Conservation (phyloP, 306 rosid genomes). For the Rosa persica region DNA sequence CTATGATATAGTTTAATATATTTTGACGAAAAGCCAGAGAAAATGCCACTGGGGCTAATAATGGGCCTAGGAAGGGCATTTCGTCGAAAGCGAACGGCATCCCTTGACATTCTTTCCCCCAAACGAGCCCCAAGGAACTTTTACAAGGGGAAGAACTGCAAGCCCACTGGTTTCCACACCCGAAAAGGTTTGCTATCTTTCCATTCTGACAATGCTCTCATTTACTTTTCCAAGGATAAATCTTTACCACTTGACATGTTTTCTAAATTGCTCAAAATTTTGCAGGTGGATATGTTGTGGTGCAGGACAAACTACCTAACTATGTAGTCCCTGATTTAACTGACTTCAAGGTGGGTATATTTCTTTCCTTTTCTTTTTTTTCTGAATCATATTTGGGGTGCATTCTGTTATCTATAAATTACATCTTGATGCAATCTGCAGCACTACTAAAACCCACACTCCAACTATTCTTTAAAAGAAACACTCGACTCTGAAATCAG, state of each 20-base stretch:
- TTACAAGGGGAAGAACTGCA: conserved; percentile 89
- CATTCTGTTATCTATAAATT: not conserved
- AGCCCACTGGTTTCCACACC: conserved; percentile 86
- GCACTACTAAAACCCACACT: not conserved
- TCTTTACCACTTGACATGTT: not conserved
- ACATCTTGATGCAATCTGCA: not conserved
- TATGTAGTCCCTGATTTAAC: conserved; percentile 43
- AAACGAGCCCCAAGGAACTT: conserved; percentile 79
- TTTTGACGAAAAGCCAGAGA: not conserved
- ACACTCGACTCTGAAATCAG: not conserved
- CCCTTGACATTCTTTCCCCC: conserved; percentile 65
- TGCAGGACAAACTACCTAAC: conserved; percentile 36
- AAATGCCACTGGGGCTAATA: conserved; percentile 43
- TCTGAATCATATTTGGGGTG: not conserved
- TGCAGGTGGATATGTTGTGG: conserved; percentile 44
- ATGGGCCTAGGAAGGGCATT: conserved; percentile 39
- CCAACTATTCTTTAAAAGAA: not conserved
- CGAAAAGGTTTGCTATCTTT: conserved; percentile 56
- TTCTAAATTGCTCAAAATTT: not conserved
- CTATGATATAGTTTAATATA: not conserved
- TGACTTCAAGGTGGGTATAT: conserved; percentile 33
- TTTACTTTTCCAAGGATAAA: not conserved
- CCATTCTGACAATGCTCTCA: not conserved
- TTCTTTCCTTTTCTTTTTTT: not conserved
- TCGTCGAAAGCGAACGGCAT: conserved; percentile 44